phyloP scores from a whole-genome alignment of 2,329 filamentous ascomycete species.

The Monosporascus sp. region DNA sequence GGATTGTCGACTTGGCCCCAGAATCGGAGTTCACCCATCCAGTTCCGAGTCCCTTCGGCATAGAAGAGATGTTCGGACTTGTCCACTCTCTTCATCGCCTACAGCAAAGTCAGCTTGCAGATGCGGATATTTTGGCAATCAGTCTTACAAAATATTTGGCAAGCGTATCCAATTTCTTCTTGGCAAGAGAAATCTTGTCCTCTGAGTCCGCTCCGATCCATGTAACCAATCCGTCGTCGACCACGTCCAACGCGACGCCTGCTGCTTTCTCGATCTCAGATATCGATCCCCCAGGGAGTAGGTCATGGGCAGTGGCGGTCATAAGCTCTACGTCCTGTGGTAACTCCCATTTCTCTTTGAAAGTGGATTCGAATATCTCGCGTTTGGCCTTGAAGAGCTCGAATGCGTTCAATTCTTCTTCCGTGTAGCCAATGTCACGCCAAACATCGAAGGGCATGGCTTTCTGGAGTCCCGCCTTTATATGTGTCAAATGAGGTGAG shows the following conservation, averaged over 20 bases:
- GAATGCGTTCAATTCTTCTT: background rate
- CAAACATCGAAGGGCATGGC: background rate
- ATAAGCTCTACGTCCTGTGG: background rate
- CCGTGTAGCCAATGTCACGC: background rate
- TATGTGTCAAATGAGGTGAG: no score
- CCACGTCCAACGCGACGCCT: slow-evolving; percentile 7
- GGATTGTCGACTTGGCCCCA: slow-evolving; percentile 7
- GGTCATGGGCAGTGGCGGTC: background rate
- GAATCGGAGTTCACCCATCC: slow-evolving; percentile 12
- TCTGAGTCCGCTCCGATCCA: slow-evolving; percentile 16
- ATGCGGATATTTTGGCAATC: background rate
- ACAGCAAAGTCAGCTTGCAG: slow-evolving; percentile 5
- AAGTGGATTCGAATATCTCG: background rate
- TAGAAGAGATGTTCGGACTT: slow-evolving; percentile 14
- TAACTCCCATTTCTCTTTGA: background rate
- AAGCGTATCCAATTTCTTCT: slow-evolving; percentile 17
- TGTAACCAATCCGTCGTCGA: slow-evolving; percentile 4
- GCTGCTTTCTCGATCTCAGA: slow-evolving; percentile 12
- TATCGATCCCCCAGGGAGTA: background rate
- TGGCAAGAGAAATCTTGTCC: slow-evolving; percentile 2
- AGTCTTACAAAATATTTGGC: slow-evolving; percentile 16
- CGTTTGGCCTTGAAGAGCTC: background rate
- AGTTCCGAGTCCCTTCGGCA: slow-evolving; percentile 11
- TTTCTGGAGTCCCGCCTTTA: no score
- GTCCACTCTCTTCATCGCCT: background rate